These are phyloP conservation scores for Podila minutissima DNA, from an alignment of 192 early-diverging fungal genomes.

Conservation along the genomic window DNA sequence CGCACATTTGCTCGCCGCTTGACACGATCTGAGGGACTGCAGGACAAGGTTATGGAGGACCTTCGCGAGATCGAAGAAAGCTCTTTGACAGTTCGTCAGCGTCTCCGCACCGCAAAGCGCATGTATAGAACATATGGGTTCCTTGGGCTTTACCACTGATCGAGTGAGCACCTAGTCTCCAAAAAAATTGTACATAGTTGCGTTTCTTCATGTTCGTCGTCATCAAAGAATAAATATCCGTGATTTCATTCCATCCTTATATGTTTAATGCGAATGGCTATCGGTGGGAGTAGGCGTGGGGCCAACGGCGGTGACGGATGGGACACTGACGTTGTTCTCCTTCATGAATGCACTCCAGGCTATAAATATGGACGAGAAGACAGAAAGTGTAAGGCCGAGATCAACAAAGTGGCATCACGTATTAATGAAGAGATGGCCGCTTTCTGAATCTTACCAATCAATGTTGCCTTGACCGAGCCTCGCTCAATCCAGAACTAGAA, in stretches of 20 bases:
- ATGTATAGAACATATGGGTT: constrained; percentile 78
- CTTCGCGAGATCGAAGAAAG: constrained; percentile 79
- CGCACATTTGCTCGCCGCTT: constrained; percentile 56
- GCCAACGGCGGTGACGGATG: constrained; percentile 21
- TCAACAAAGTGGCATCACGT: neutral
- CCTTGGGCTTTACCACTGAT: constrained; percentile 35
- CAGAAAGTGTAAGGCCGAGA: neutral
- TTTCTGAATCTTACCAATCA: constrained; percentile 11
- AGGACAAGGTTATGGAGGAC: constrained; percentile 79
- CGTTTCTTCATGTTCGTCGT: too few species aligned
- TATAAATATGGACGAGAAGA: constrained; percentile 4
- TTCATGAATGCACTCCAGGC: constrained; percentile 39
- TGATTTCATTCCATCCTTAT: neutral
- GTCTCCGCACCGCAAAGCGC: constrained; percentile 63
- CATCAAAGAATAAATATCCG: neutral
- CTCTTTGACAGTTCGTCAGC: constrained; percentile 57
- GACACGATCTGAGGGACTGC: constrained; percentile 57
- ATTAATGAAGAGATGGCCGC: neutral
- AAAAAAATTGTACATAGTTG: too few species aligned
- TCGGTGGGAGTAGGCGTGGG: constrained; percentile 11
- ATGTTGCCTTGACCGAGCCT: constrained; percentile 35
- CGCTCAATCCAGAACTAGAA: constrained; percentile 48
- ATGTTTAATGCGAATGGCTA: constrained; percentile 13
- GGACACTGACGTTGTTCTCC: constrained; percentile 25
- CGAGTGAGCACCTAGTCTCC: too few species aligned